A percentile compares a stretch with the other conserved stretches of the same genome.
Evolutionary conservation across 805 yeast genomes (phyloP).

Genomic region (Nakazawaea populi): DNA sequence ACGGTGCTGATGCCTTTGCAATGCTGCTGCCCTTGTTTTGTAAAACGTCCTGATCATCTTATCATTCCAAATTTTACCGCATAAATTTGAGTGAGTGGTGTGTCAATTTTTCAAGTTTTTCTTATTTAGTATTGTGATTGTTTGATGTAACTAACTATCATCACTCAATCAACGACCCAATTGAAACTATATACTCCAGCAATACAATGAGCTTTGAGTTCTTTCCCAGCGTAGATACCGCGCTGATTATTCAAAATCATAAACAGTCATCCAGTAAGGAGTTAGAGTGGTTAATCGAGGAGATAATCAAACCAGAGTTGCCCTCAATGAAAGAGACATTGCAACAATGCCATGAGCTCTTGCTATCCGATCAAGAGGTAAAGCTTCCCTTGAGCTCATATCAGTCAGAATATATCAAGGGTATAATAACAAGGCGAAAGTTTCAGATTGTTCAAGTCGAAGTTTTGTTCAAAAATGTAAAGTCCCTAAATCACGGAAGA

Average conservation of each 20-base stretch:
- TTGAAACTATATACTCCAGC: neutral
- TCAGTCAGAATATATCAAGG: constrained; percentile 53
- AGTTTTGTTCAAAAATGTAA: constrained; percentile 28
- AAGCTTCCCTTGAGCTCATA: constrained; percentile 53
- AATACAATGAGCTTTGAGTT: constrained; percentile 5
- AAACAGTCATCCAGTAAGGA: constrained; percentile 19
- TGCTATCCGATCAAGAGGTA: constrained; percentile 34
- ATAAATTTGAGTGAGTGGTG: no score
- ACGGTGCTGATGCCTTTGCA: neutral
- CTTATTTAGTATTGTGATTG: no score
- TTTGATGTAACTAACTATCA: no score
- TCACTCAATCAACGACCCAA: neutral
- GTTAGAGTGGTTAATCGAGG: constrained; percentile 40
- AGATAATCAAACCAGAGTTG: constrained; percentile 40
- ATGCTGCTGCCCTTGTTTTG: neutral
- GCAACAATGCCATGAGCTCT: constrained; percentile 30
- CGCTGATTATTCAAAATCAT: neutral
- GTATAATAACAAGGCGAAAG: constrained; percentile 52
- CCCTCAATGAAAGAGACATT: constrained; percentile 41
- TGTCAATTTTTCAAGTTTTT: no score
- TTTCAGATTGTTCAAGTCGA: constrained; percentile 44
- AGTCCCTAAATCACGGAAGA: constrained; percentile 34
- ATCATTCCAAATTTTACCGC: no score
- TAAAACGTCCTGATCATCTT: no score
- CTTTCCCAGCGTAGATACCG: constrained; percentile 1